Conservation (phyloP, 169 alveolate genomes). For the Eimeria praecox region DNA sequence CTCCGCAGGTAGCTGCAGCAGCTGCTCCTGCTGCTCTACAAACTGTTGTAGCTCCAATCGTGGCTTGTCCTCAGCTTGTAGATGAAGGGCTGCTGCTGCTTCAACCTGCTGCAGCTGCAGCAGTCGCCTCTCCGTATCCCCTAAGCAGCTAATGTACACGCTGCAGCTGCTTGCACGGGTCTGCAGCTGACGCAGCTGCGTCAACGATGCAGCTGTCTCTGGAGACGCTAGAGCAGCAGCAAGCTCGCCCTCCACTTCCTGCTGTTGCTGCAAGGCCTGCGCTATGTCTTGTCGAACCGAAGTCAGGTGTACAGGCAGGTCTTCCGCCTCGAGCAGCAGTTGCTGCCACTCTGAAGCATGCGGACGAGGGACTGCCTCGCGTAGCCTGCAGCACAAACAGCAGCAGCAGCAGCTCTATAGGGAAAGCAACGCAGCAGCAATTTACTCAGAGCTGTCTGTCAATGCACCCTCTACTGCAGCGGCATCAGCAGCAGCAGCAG, state of each 20-base stretch:
- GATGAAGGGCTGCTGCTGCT: conserved; percentile 68
- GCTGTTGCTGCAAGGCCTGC: conserved; percentile 79
- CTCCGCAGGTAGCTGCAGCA: conserved; percentile 77
- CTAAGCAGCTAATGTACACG: conserved; percentile 72
- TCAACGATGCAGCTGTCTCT: conserved; percentile 69
- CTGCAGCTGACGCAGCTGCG: conserved; percentile 77
- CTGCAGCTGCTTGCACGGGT: conserved; percentile 73
- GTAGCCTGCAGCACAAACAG: conserved; percentile 70
- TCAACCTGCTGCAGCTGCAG: conserved; percentile 76
- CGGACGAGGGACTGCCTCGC: conserved; percentile 74
- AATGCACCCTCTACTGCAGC: not conserved
- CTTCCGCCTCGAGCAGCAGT: conserved; percentile 78
- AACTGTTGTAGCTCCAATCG: conserved; percentile 74
- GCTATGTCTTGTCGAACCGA: conserved; percentile 75
- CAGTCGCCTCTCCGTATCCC: conserved; percentile 67
- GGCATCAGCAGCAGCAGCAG: conserved; percentile 52
- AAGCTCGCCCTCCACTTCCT: conserved; percentile 72
- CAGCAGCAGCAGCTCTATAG: not conserved
- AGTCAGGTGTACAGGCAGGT: conserved; percentile 78
- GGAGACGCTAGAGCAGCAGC: conserved; percentile 71
- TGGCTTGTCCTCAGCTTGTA: conserved; percentile 63
- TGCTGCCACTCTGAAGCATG: conserved; percentile 76
- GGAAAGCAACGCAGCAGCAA: not conserved
- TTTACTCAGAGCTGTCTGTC: not conserved
- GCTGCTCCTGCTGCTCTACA: conserved; percentile 77